A percentile compares a stretch with the other conserved stretches of the same genome.
These are phyloP conservation scores for Tolypocladium amazonense DNA, from an alignment of 2,329 filamentous ascomycete species.

Conservation along the genomic window DNA sequence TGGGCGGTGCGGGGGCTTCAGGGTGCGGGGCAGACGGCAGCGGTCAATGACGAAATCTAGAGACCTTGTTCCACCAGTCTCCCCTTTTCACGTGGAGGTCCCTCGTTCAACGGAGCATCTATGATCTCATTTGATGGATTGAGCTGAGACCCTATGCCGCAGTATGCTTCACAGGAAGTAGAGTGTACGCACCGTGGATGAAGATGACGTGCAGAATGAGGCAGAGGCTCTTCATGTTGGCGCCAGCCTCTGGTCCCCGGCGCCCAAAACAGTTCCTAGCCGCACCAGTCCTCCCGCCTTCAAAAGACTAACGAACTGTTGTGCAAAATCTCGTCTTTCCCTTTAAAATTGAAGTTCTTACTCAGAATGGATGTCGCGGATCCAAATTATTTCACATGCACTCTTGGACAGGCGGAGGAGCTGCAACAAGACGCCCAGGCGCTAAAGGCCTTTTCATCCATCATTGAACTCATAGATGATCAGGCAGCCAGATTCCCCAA, in stretches of 20 bases:
- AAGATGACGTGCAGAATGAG: too few species aligned
- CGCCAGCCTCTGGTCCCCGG: too few species aligned
- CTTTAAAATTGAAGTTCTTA: too few species aligned
- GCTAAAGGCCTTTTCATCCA: background rate
- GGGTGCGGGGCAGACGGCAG: background rate
- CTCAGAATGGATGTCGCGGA: background rate
- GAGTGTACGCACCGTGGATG: too few species aligned
- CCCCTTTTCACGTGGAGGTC: background rate
- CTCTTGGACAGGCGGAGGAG: background rate
- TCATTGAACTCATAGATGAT: background rate
- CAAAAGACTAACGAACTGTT: background rate
- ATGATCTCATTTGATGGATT: background rate
- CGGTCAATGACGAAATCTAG: background rate
- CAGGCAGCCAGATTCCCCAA: background rate
- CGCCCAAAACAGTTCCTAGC: too few species aligned
- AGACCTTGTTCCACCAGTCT: too few species aligned
- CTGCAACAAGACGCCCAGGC: background rate
- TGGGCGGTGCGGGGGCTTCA: background rate
- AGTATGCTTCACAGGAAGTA: too few species aligned
- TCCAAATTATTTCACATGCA: background rate
- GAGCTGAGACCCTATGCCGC: background rate
- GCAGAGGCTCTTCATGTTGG: too few species aligned
- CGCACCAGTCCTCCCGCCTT: background rate
- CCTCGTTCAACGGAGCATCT: background rate
- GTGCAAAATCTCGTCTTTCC: too few species aligned